These are phyloP conservation scores for Pleurotus citrinopileatus DNA, from an alignment of 768 basidiomycete species.

Conservation along the genomic window DNA sequence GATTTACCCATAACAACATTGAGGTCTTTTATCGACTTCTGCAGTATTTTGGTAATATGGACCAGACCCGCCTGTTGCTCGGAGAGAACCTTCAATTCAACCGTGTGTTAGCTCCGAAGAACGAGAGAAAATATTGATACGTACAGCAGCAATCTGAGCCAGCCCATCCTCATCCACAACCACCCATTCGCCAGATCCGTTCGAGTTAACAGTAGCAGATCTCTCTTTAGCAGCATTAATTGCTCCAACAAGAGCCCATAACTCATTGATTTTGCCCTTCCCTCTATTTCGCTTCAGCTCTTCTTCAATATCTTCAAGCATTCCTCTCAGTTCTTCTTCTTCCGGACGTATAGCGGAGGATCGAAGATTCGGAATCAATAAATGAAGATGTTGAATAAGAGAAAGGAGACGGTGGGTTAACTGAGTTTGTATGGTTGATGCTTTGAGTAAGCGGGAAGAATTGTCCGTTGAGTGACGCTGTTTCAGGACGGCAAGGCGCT, in stretches of 20 bases:
- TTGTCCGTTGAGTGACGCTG: constrained; percentile 67
- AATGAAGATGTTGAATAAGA: constrained; percentile 73
- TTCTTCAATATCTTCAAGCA: constrained; percentile 71
- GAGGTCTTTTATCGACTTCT: constrained; percentile 62
- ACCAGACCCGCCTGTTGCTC: constrained; percentile 81
- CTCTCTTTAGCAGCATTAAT: constrained; percentile 60
- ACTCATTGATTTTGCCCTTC: constrained; percentile 73
- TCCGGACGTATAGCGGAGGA: constrained; percentile 75
- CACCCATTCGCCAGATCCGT: constrained; percentile 55
- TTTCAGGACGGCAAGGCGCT: constrained; percentile 56
- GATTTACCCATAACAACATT: constrained; percentile 55
- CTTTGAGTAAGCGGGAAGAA: constrained; percentile 62
- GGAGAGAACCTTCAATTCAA: constrained; percentile 54
- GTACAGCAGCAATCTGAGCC: constrained; percentile 70
- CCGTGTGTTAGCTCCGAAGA: constrained; percentile 7
- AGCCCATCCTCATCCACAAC: constrained; percentile 88
- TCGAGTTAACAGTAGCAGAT: constrained; percentile 36
- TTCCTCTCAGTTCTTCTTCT: constrained; percentile 71
- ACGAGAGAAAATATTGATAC: constrained; percentile 4
- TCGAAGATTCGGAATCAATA: constrained; percentile 75
- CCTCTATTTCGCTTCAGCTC: constrained; percentile 59
- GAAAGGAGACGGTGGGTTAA: constrained; percentile 66
- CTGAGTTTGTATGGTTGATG: constrained; percentile 62
- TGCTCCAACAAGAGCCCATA: constrained; percentile 83
- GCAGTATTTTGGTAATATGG: constrained; percentile 75